Percentiles rank a stretch among this genome's conserved stretches.
These are phyloP conservation scores for Saccharomycopsis fibuligera DNA, from an alignment of 805 yeast genomes.

Conservation along the genomic window DNA sequence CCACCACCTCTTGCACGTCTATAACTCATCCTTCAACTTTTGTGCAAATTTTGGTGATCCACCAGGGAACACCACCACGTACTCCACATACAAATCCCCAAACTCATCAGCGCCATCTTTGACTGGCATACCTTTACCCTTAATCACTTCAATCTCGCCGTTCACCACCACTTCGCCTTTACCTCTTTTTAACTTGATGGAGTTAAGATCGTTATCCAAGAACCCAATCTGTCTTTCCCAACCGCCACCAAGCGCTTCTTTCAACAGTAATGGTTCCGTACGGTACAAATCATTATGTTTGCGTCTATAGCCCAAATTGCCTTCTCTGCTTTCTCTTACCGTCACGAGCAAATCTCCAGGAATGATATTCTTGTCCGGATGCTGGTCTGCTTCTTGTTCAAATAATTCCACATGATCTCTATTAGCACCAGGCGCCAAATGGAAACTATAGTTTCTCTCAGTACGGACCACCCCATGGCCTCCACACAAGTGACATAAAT, in stretches of 20 bases:
- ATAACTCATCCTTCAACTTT: conserved; percentile 11
- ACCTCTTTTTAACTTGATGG: conserved; percentile 41
- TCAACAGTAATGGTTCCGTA: conserved; percentile 65
- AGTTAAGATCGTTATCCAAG: conserved; percentile 52
- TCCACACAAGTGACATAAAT: conserved; percentile 61
- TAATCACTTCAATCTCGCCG: conserved; percentile 67
- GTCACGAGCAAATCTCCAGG: conserved; percentile 76
- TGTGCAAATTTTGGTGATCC: conserved; percentile 24
- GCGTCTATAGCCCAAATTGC: conserved; percentile 81
- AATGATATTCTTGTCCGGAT: conserved; percentile 72
- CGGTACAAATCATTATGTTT: conserved; percentile 69
- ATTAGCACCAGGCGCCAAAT: conserved; percentile 64
- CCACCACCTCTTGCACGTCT: too few relatives aligned
- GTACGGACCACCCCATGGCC: conserved; percentile 63
- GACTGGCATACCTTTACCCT: conserved; percentile 84
- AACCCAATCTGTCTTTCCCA: conserved; percentile 69
- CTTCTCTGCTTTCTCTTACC: conserved; percentile 46
- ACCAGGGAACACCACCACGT: conserved; percentile 38
- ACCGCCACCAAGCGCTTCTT: conserved; percentile 72
- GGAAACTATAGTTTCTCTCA: conserved; percentile 50
- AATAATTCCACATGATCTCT: conserved; percentile 52
- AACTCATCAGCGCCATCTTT: conserved; percentile 38
- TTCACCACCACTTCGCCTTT: conserved; percentile 46
- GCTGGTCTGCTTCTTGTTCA: conserved; percentile 75
- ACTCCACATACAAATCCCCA: conserved; percentile 46